Conservation (phyloP, 73 alveolate species). For the Paramecium pentaurelia region DNA sequence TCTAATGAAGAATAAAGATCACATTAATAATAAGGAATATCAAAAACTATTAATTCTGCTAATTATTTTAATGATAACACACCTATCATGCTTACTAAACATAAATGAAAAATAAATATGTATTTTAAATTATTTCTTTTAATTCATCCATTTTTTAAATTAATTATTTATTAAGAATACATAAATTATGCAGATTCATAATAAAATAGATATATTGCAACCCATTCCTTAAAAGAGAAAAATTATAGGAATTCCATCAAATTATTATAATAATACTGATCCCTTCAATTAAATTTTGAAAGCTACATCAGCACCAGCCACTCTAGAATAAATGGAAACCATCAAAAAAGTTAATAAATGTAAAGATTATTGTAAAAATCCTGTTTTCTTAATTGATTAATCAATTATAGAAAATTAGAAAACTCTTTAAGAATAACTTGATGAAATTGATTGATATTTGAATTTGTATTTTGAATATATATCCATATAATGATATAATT, state of each 20-base stretch:
- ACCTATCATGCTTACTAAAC: not conserved
- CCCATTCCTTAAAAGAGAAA: not conserved
- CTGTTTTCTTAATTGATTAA: not conserved
- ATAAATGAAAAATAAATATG: not conserved
- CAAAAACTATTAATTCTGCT: not conserved
- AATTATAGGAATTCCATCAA: not conserved
- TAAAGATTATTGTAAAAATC: not conserved
- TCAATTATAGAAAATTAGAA: not conserved
- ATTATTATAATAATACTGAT: not conserved
- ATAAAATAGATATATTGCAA: not conserved
- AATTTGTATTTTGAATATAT: too few relatives aligned
- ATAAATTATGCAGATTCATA: not conserved
- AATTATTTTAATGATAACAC: not conserved
- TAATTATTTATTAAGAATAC: not conserved
- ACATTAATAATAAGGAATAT: not conserved
- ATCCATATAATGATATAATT: not conserved
- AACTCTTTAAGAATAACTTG: not conserved
- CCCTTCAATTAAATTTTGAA: not conserved
- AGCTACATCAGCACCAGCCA: conserved; percentile 8
- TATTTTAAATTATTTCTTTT: not conserved
- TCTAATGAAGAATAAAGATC: not conserved
- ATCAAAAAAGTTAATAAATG: not conserved
- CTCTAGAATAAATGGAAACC: not conserved
- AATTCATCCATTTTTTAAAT: not conserved
- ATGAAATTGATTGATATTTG: not conserved